These are phyloP conservation scores for Cercospora sojina DNA, from an alignment of 2,329 filamentous ascomycete genomes.

Conservation along the genomic window DNA sequence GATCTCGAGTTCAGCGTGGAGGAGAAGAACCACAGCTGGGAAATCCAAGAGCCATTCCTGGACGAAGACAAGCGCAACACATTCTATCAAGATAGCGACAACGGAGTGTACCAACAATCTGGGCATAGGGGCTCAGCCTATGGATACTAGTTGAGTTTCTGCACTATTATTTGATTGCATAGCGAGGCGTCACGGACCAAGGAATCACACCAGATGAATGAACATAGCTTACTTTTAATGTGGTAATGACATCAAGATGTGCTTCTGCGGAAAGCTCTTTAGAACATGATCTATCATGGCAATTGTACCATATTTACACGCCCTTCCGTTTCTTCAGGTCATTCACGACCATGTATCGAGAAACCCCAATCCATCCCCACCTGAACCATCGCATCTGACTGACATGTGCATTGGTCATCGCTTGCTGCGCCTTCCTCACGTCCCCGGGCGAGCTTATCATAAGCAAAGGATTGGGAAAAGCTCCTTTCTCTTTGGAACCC, in stretches of 20 bases:
- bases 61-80: slow-evolving; percentile 77
- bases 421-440: slow-evolving; percentile 69
- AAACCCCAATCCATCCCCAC: slow-evolving; percentile 89
- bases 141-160: slow-evolving; percentile 21
- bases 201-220: slow-evolving; percentile 10
- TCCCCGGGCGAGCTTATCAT: slow-evolving; percentile 67
- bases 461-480: slow-evolving; percentile 58
- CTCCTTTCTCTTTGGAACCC: slow-evolving; percentile 53
- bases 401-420: slow-evolving; percentile 86
- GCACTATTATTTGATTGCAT: slow-evolving; percentile 12
- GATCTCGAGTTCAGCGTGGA: slow-evolving; percentile 98
- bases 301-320: slow-evolving; percentile 12
- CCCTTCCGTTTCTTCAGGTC: slow-evolving; percentile 66
- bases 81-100: slow-evolving; percentile 68
- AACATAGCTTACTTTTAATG: slow-evolving; percentile 20
- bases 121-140: slow-evolving; percentile 27
- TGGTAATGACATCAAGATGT: slow-evolving; percentile 18
- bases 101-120: slow-evolving; percentile 47
- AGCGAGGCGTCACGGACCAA: slow-evolving; percentile 18
- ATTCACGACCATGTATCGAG: slow-evolving; percentile 94
- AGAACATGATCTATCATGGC: not conserved
- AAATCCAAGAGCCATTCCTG: slow-evolving; percentile 88
- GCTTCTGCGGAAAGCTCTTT: not conserved
- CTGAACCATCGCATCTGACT: slow-evolving; percentile 99
- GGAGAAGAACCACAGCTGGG: slow-evolving; percentile 94